Base-by-base conservation (phyloP, 2,329 filamentous ascomycete genomes). In the Cylindrodendrum hubeiense region DNA sequence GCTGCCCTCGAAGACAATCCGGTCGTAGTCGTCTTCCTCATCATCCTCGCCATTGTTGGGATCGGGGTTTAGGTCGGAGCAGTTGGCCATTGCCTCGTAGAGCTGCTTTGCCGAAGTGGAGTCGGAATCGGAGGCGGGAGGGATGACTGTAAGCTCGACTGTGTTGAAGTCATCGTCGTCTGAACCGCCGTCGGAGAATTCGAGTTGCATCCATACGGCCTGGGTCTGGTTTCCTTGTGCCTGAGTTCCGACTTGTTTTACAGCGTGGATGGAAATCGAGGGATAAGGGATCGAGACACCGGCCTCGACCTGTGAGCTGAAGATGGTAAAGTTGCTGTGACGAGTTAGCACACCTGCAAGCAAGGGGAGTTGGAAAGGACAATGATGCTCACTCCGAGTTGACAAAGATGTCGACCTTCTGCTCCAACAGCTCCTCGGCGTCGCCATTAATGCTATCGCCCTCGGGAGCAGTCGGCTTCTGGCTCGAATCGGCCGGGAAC, bases 31-130 rank as follows among this genome's bases (percentile, higher is more conserved):
- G 7, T 86, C 86, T 1, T 86, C 87, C 0, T 87, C 87, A 2
- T 86, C 88, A 1, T 88, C 88, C 0, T 86, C 86, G 9, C 85
- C 87, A 10, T 83, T 81, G n/a, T 83, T 82, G 0, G 89, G 89
- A 71, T 94, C 92, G 0, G 92, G 92, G 74, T 95, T 90, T 15
- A 95, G 81, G 73, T 95, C 91, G 4, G 92, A 92, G 79, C 93
- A 95, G 22, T 86, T 86, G 2, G 91, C 90, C 66, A 95, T 89
- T 39, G 93, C 92, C 19, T 87, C 85, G 79, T 90, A 95, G 33
- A 93, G 83, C 57, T 85, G 65, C 69, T 72, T 74, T 66, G 75
- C 68, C 47, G 67, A 30, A 58, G 71, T 73, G n/a, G 71, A 58
- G 17, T 74, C 65, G 13, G 66, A 65, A 8, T 71, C 65, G 15